These are phyloP conservation scores for Penicillium waksmanii DNA, from an alignment of 495 filamentous ascomycete species.

Conservation along the genomic window DNA sequence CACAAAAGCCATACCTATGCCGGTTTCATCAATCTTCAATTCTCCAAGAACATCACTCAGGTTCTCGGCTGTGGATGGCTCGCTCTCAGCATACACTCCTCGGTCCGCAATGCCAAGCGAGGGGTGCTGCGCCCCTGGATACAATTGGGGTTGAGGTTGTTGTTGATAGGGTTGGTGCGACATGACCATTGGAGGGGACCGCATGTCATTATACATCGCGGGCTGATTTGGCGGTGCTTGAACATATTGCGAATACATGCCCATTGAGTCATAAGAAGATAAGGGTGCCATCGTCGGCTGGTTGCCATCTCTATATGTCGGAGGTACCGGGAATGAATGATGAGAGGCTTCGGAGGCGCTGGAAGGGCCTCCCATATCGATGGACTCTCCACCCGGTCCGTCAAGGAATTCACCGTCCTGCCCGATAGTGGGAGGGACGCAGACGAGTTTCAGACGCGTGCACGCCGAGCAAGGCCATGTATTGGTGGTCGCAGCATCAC, in stretches of 20 bases:
- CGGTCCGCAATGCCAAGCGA: constrained; percentile 48
- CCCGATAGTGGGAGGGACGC: constrained; percentile 84
- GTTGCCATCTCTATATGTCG: constrained; percentile 31
- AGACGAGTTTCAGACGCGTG: constrained; percentile 87
- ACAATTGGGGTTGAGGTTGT: constrained; percentile 36
- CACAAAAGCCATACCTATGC: constrained; percentile 73
- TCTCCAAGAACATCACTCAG: constrained; percentile 83
- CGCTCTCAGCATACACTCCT: constrained; percentile 49
- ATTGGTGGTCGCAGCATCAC: constrained; percentile 97
- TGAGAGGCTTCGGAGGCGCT: constrained; percentile 32
- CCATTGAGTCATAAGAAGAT: constrained; percentile 41
- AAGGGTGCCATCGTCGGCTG: constrained; percentile 30
- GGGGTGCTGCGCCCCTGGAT: constrained; percentile 57
- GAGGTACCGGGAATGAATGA: constrained; percentile 36
- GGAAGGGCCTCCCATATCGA: constrained; percentile 28
- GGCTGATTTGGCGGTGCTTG: constrained; percentile 59
- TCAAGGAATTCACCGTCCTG: constrained; percentile 76
- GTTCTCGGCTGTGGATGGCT: constrained; percentile 69
- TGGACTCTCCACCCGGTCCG: constrained; percentile 32
- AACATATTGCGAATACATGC: constrained; percentile 41
- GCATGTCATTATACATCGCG: constrained; percentile 78
- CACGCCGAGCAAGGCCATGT: constrained; percentile 98
- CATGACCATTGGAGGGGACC: constrained; percentile 55
- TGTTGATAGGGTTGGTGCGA: constrained; percentile 50
- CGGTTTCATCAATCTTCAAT: constrained; percentile 83